phyloP scores from a whole-genome alignment of 768 basidiomycete genomes.

The Gloeopeniophorella convolvens region DNA sequence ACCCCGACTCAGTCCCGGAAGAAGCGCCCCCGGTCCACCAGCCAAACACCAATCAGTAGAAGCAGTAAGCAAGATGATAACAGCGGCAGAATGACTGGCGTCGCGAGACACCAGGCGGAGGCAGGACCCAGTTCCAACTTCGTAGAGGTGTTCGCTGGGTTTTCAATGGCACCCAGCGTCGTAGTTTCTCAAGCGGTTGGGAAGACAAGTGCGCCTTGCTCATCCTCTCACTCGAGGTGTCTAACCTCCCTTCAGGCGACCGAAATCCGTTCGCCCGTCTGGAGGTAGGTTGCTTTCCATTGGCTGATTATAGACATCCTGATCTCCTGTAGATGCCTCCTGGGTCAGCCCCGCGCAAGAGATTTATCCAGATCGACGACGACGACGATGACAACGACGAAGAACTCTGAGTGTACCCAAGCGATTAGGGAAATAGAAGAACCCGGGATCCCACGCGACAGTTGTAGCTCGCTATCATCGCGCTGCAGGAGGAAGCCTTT shows the following conservation, averaged over 20 bases:
- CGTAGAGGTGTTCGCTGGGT: too few relatives aligned
- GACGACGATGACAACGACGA: constrained; percentile 26
- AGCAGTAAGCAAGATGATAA: neutral
- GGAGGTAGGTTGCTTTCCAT: constrained; percentile 5
- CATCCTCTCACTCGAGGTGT: too few relatives aligned
- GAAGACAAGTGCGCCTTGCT: neutral
- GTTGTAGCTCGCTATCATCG: too few relatives aligned
- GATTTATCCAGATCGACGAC: constrained; percentile 27
- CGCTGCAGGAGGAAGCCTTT: too few relatives aligned
- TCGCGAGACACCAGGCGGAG: too few relatives aligned
- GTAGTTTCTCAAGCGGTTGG: too few relatives aligned
- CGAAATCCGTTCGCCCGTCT: neutral
- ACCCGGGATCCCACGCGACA: too few relatives aligned
- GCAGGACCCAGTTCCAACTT: too few relatives aligned
- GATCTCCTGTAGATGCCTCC: neutral
- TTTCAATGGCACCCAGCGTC: too few relatives aligned
- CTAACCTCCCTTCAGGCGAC: neutral
- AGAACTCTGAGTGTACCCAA: constrained; percentile 11
- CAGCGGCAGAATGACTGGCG: neutral
- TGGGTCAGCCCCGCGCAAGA: constrained; percentile 22
- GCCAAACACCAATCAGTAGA: constrained; percentile 3
- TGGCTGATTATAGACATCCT: neutral
- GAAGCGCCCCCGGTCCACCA: neutral
- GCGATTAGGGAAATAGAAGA: neutral
- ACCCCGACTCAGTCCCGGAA: neutral